Evolutionary conservation across 495 filamentous ascomycete genomes (phyloP).

Genomic region (Trichocladium antarcticum): DNA sequence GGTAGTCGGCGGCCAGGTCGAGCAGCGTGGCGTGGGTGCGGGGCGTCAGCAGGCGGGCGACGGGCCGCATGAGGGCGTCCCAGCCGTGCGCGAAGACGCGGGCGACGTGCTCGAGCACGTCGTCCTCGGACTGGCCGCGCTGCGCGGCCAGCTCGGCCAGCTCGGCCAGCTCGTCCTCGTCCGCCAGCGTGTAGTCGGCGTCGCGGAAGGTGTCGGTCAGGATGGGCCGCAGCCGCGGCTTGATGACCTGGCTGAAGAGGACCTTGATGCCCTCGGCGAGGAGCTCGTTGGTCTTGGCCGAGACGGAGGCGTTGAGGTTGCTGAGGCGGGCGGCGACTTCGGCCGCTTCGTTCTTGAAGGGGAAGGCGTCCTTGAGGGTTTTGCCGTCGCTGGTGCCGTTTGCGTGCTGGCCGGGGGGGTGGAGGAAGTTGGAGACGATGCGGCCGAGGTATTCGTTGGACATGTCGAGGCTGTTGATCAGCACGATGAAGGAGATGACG

Average conservation of each 20-base stretch:
- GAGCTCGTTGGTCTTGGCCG: conserved; percentile 66
- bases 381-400: conserved; percentile 11
- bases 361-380: conserved; percentile 56
- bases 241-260: conserved; percentile 78
- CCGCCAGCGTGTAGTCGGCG: conserved; percentile 57
- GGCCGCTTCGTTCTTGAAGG: conserved; percentile 59
- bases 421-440: conserved; percentile 59
- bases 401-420: conserved; percentile 24
- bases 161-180: conserved; percentile 42
- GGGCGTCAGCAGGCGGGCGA: conserved; percentile 74
- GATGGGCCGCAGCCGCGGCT: conserved; percentile 72
- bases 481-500: conserved; percentile 73
- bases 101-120: conserved; percentile 49
- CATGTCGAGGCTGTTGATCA: conserved; percentile 91
- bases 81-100: conserved; percentile 68
- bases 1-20: conserved; percentile 57
- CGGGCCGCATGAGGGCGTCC: conserved; percentile 70
- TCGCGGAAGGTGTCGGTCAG: conserved; percentile 84
- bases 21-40: conserved; percentile 58
- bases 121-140: conserved; percentile 43
- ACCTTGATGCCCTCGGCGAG: conserved; percentile 71
- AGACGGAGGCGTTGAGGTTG: conserved; percentile 58
- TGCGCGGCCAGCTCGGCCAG: conserved; percentile 37
- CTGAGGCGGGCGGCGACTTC: conserved; percentile 56
- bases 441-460: conserved; percentile 79